These are phyloP conservation scores for Trichoderma sp. DNA, from an alignment of 2,329 filamentous ascomycete genomes.

Conservation along the genomic window DNA sequence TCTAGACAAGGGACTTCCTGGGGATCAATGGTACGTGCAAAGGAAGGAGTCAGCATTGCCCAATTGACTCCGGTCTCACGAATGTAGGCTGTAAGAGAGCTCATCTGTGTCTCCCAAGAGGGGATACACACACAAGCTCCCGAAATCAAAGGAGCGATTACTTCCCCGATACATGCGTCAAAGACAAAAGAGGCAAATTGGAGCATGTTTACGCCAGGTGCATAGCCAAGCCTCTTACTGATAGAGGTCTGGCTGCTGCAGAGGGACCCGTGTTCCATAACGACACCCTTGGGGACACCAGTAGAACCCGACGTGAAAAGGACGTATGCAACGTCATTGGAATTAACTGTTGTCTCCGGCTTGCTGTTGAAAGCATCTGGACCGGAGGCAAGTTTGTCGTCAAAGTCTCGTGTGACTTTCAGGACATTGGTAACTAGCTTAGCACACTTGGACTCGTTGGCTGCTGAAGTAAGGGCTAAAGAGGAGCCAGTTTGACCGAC, in stretches of 20 bases:
- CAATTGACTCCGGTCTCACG: constrained; percentile 12
- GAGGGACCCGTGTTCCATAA: constrained; percentile 30
- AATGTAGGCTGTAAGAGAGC: constrained; percentile 20
- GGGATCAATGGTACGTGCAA: constrained; percentile 32
- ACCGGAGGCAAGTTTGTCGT: background rate
- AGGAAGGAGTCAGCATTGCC: constrained; percentile 27
- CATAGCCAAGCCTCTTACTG: constrained; percentile 10
- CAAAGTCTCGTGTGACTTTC: background rate
- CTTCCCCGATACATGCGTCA: constrained; percentile 26
- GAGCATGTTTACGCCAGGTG: constrained; percentile 20
- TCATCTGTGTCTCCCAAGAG: constrained; percentile 26
- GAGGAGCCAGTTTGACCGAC: constrained; percentile 23
- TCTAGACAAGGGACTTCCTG: constrained; percentile 25
- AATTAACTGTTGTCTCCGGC: background rate
- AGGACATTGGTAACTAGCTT: background rate
- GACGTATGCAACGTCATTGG: constrained; percentile 27
- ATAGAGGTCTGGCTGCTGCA: constrained; percentile 21
- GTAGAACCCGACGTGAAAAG: constrained; percentile 34
- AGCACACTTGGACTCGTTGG: constrained; percentile 14
- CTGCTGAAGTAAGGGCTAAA: constrained; percentile 22
- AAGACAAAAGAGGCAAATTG: constrained; percentile 30
- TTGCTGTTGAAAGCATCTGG: constrained; percentile 47
- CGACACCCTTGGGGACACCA: constrained; percentile 32
- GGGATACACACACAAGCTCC: constrained; percentile 30
- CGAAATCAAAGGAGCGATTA: constrained; percentile 13